Evolutionary conservation across 768 basidiomycete species (phyloP).

Genomic region (Pleurotus giganteus): DNA sequence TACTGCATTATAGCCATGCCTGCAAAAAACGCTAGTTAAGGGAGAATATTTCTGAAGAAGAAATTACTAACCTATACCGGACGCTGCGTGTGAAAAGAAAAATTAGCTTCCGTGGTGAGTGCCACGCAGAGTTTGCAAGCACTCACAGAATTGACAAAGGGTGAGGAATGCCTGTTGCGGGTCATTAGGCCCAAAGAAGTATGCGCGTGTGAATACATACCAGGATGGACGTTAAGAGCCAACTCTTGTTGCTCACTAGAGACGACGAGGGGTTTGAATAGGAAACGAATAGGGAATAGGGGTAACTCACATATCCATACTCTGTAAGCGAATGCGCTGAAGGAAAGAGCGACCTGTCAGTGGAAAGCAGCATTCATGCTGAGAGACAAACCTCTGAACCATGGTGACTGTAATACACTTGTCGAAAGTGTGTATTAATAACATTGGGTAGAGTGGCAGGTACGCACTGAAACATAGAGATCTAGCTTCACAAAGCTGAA

Average conservation of each 20-base stretch:
- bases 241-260: slow-evolving; percentile 1
- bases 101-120: neutral
- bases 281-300: neutral
- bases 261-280: neutral
- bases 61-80: neutral
- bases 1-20: slow-evolving; percentile 6
- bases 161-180: neutral
- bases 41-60: neutral
- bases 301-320: slow-evolving; percentile 3
- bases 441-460: neutral
- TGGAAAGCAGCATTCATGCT: neutral
- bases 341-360: neutral
- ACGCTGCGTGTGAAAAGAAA: neutral
- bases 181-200: neutral
- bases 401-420: slow-evolving; percentile 6
- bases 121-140: neutral
- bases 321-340: neutral
- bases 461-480: slow-evolving; percentile 2
- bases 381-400: neutral
- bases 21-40: neutral
- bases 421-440: neutral
- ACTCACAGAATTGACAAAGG: slow-evolving; percentile 6
- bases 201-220: neutral
- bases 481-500: neutral
- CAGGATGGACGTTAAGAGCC: neutral